phyloP scores from a whole-genome alignment of 192 early-diverging fungal genomes.

The Pilaira anomala region DNA sequence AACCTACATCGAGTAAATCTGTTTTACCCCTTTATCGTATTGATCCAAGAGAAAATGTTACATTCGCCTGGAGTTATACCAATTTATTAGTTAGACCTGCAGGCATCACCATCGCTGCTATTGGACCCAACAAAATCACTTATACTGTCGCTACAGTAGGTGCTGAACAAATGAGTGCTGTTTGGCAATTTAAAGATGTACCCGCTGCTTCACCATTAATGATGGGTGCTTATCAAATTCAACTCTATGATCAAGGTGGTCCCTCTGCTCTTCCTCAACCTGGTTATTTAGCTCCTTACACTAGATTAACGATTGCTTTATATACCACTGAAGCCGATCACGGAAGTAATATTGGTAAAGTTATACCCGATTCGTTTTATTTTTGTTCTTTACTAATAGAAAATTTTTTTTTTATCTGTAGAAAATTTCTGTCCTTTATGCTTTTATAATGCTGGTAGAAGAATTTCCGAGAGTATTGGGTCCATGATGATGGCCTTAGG shows the following conservation, averaged over 20 bases:
- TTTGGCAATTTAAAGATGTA: conserved; percentile 31
- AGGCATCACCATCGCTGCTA: conserved; percentile 30
- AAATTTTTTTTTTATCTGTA: conserved; percentile 15
- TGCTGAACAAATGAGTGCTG: conserved; percentile 28
- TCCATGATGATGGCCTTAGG: conserved; percentile 25
- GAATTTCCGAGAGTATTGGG: conserved; percentile 8
- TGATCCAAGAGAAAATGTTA: conserved; percentile 31
- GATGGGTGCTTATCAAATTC: conserved; percentile 36
- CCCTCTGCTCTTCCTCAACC: conserved; percentile 15
- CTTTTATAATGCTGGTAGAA: conserved; percentile 29
- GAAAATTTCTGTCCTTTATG: conserved; percentile 31
- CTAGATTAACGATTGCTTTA: conserved; percentile 31
- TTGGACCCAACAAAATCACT: conserved; percentile 25
- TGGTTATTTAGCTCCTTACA: conserved; percentile 32
- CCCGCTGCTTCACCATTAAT: conserved; percentile 29
- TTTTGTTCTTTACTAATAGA: conserved; percentile 32
- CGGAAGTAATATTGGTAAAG: conserved; percentile 3
- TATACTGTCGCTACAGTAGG: conserved; percentile 24
- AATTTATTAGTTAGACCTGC: conserved; percentile 32
- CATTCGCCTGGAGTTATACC: conserved; percentile 35
- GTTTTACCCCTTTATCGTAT: conserved; percentile 31
- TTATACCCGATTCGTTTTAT: conserved; percentile 3
- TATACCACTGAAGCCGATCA: conserved; percentile 31
- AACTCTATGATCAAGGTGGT: conserved; percentile 38
- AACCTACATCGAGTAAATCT: conserved; percentile 32